Base-by-base conservation (phyloP, 768 basidiomycete species). In the Phylloporus rhodoxanthus region DNA sequence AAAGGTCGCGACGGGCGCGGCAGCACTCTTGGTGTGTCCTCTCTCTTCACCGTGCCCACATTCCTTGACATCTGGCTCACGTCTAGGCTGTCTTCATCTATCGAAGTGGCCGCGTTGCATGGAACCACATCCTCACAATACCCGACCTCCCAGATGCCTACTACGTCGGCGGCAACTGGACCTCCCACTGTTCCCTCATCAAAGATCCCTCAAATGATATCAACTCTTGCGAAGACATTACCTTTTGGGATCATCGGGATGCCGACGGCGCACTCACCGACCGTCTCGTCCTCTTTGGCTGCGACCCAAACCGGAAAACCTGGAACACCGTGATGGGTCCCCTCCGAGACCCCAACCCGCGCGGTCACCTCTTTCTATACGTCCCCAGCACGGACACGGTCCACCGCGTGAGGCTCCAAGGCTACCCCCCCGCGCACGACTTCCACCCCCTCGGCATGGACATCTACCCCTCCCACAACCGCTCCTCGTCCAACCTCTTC, bases 291-390 rank as follows among this genome's bases (percentile, higher is more conserved):
- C 59, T 76, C 1, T 43, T 72, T 21, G 66, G 65, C 21, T 76
- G 75, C 29, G 75, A 76, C 47, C 72, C 72, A 3, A 65, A 58
- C 44, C 74, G 72, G 65, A 74, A 74, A 53, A 63, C 72, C 23
- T 89, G 87, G 87, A 89, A 89, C 60, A 87, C 85, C 7, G 86
- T 75, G 40, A 81, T 85, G 80, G 87, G 87, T 0, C 86, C 87
- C 6, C 60, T 89, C 43, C 63, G 53, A 1, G 67, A 86, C 57
- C 83, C 86, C 2, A 57, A 67, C 4, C 78, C 80, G 5, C 74
- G 64, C n/a, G 87, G 84, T 0, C 69, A 73, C 3, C 68, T 89
- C 20, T 89, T 85, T 77, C 41, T 85, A 4, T 77, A 82, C 56
- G 62, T 64, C 50, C 55, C 61, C 7, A 25, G 23, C 7, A 58